phyloP scores from a whole-genome alignment of 352 stramenopile genomes.

The Phytopythium sindhum region DNA sequence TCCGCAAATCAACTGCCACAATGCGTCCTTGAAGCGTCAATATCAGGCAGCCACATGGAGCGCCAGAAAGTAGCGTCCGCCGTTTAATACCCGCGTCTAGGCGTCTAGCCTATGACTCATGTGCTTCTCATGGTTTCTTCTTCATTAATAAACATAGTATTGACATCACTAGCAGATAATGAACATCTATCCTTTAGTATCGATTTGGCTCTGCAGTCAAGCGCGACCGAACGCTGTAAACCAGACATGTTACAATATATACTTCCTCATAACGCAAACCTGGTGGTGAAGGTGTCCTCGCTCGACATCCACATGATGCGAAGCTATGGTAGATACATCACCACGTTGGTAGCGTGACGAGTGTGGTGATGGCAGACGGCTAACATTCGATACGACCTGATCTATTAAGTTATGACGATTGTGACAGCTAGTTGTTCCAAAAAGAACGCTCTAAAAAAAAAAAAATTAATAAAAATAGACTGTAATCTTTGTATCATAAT shows the following conservation, averaged over 20 bases:
- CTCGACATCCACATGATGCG: too few species aligned
- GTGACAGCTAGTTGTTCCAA: too few species aligned
- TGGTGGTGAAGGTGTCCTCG: too few species aligned
- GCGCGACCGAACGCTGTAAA: not conserved
- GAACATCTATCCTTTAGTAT: not conserved
- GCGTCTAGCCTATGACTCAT: not conserved
- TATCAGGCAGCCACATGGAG: not conserved
- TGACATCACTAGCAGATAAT: too few species aligned
- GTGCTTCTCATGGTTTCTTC: not conserved
- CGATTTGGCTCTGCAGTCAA: not conserved
- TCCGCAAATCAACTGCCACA: not conserved
- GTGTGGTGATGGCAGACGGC: too few species aligned
- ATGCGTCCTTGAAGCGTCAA: too few species aligned
- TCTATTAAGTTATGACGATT: too few species aligned
- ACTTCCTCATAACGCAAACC: not conserved
- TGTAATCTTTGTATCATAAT: too few species aligned
- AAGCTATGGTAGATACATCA: not conserved
- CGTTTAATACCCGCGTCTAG: not conserved
- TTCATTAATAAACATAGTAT: not conserved
- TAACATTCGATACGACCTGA: too few species aligned
- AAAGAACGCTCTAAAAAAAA: too few species aligned
- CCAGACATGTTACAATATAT: not conserved
- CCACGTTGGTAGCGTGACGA: not conserved
- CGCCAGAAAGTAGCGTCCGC: conserved; percentile 3
- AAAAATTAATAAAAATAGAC: too few species aligned